phyloP scores from a whole-genome alignment of 2,329 filamentous ascomycete genomes.

The Aspergillus jensenii region DNA sequence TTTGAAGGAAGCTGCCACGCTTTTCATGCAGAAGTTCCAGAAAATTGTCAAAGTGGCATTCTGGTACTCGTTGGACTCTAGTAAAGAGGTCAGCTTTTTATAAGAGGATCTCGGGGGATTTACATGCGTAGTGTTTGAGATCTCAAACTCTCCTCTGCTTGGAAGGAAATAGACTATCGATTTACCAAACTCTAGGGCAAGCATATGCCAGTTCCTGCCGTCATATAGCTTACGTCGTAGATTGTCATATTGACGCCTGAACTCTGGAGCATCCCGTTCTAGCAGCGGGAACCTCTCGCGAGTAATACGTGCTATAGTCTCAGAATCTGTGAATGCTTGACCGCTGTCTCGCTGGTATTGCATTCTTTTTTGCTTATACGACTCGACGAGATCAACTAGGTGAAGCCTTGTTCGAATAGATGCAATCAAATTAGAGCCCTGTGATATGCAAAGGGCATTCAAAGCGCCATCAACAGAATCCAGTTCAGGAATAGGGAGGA shows the following conservation, averaged over 20 bases:
- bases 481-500: conserved; percentile 1
- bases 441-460: neutral
- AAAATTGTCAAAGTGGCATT: conserved; percentile 3
- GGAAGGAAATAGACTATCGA: conserved; percentile 5
- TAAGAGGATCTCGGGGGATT: neutral
- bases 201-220: conserved; percentile 3
- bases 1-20: neutral
- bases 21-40: neutral
- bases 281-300: neutral
- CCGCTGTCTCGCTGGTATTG: neutral
- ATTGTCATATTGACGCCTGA: neutral
- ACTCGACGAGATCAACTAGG: conserved; percentile 1
- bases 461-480: neutral
- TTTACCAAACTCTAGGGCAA: conserved; percentile 5
- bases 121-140: conserved; percentile 3
- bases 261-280: neutral
- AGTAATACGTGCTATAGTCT: conserved; percentile 4
- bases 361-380: conserved; percentile 2
- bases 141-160: conserved; percentile 4
- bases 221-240: conserved; percentile 2
- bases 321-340: neutral
- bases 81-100: conserved; percentile 3
- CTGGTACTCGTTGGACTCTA: neutral
- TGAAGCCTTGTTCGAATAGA: conserved; percentile 3
- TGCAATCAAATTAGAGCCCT: neutral